Percentiles rank a stretch among this genome's conserved stretches.
phyloP scores from a whole-genome alignment of 495 filamentous ascomycete genomes.

The Glarea lozoyensis region DNA sequence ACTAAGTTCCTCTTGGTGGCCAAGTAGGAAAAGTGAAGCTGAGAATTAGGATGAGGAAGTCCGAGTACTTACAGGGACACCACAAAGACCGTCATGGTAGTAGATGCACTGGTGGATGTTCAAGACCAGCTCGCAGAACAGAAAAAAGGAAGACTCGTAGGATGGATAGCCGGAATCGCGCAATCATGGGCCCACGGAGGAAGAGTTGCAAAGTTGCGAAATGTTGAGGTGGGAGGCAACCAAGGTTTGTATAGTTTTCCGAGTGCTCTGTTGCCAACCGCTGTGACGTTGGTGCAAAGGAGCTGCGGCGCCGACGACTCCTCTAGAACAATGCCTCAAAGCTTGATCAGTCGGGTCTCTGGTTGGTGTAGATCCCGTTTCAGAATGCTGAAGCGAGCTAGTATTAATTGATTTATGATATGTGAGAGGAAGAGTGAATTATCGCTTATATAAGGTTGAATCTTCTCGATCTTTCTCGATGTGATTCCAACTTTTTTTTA shows the following conservation, averaged over 20 bases:
- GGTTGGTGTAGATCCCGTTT: no score
- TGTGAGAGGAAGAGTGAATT: no score
- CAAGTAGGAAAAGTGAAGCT: constrained; percentile 52
- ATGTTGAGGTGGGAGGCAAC: neutral
- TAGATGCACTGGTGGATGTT: constrained; percentile 22
- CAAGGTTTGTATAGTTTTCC: neutral
- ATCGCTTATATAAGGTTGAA: no score
- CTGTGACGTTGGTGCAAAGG: neutral
- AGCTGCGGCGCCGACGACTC: no score
- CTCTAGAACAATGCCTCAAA: no score
- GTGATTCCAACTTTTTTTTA: no score
- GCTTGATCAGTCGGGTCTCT: no score
- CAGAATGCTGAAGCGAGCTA: no score
- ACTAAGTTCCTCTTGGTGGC: no score
- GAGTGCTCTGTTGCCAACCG: no score
- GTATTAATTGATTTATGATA: no score
- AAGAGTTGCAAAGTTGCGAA: neutral
- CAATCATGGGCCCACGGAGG: constrained; percentile 14
- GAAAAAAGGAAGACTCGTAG: constrained; percentile 2
- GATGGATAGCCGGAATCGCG: constrained; percentile 11
- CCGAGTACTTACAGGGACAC: constrained; percentile 69
- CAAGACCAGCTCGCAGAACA: constrained; percentile 8
- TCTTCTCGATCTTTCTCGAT: no score
- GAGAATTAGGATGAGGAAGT: constrained; percentile 84
- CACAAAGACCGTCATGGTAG: constrained; percentile 72